A percentile compares a stretch with the other conserved stretches of the same genome.
Conservation (phyloP, 2,329 filamentous ascomycete species). For the Domatiomyces globalis region DNA sequence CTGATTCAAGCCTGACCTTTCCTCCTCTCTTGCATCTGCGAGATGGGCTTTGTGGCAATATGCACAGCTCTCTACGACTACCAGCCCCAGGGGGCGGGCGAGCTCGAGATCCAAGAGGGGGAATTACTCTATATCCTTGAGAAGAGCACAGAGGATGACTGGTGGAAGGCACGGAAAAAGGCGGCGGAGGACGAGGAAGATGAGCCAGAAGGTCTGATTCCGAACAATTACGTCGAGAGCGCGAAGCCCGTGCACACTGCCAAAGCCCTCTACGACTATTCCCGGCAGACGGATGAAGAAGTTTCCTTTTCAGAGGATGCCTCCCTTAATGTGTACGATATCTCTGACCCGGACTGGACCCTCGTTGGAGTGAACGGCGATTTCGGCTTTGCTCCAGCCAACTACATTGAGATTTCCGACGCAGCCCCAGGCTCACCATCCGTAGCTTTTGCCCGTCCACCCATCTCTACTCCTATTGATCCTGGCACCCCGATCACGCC, state of each 20-base stretch:
- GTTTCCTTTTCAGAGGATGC: conserved; percentile 88
- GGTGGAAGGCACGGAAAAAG: conserved; percentile 96
- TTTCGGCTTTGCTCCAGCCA: conserved; percentile 87
- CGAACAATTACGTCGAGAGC: conserved; percentile 89
- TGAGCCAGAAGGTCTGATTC: conserved; percentile 77
- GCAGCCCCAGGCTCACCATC: conserved; percentile 37
- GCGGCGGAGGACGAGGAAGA: conserved; percentile 72
- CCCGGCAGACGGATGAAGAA: conserved; percentile 92
- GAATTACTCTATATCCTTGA: conserved; percentile 81
- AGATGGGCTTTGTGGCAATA: conserved; percentile 83
- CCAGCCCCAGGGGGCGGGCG: conserved; percentile 67
- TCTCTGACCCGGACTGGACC: conserved; percentile 90
- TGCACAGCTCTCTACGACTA: conserved; percentile 91
- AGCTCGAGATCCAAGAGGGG: conserved; percentile 71
- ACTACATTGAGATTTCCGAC: conserved; percentile 71
- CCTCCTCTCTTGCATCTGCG: conserved; percentile 7
- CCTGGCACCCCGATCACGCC: conserved; percentile 12
- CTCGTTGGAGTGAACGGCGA: conserved; percentile 72
- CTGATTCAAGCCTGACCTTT: neutral
- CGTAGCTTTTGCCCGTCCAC: conserved; percentile 16
- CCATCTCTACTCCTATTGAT: conserved; percentile 17
- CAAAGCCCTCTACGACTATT: conserved; percentile 95
- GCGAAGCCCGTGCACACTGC: conserved; percentile 55
- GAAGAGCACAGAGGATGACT: conserved; percentile 64
- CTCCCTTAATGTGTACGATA: conserved; percentile 70